Evolutionary conservation across 805 yeast genomes (phyloP).

Genomic region (Barnettozyma botsteinii): DNA sequence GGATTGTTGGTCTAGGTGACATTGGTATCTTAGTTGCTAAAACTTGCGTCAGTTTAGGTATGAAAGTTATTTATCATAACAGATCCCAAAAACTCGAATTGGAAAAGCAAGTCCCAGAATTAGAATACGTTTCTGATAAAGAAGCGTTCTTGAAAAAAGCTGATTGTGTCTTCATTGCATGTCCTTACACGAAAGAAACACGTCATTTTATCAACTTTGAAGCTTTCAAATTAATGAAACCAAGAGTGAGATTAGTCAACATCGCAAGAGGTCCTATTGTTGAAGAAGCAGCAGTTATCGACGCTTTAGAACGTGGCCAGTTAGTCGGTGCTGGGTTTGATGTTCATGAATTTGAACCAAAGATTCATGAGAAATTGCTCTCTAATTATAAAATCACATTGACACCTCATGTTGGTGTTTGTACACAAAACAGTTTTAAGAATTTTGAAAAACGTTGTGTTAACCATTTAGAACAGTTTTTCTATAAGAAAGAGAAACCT

Average conservation of each 20-base stretch:
- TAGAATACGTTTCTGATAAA: slow-evolving; percentile 23
- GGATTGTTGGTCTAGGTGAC: slow-evolving; percentile 44
- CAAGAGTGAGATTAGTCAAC: slow-evolving; percentile 30
- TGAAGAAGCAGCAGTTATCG: slow-evolving; percentile 34
- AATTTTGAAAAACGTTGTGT: slow-evolving; percentile 35
- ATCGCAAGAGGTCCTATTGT: slow-evolving; percentile 39
- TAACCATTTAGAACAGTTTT: slow-evolving; percentile 31
- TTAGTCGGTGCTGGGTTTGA: slow-evolving; percentile 39
- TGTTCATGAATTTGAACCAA: slow-evolving; percentile 39
- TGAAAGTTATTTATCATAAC: slow-evolving; percentile 39
- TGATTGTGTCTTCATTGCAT: slow-evolving; percentile 32
- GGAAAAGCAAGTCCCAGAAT: slow-evolving; percentile 33
- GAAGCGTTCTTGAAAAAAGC: slow-evolving; percentile 25
- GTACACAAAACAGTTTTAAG: slow-evolving; percentile 31
- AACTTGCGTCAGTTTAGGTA: slow-evolving; percentile 38
- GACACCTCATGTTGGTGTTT: slow-evolving; percentile 35
- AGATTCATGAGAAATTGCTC: slow-evolving; percentile 28
- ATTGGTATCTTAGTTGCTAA: slow-evolving; percentile 40
- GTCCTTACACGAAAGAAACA: slow-evolving; percentile 36
- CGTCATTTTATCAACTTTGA: slow-evolving; percentile 32
- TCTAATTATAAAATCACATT: slow-evolving; percentile 32
- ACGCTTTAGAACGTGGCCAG: slow-evolving; percentile 35
- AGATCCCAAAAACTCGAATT: slow-evolving; percentile 28
- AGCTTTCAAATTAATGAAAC: slow-evolving; percentile 22
- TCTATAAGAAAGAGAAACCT: slow-evolving; percentile 29